Evolutionary conservation across 1,139 yeast species (phyloP).

Genomic region (Saccharomyces hybrid): DNA sequence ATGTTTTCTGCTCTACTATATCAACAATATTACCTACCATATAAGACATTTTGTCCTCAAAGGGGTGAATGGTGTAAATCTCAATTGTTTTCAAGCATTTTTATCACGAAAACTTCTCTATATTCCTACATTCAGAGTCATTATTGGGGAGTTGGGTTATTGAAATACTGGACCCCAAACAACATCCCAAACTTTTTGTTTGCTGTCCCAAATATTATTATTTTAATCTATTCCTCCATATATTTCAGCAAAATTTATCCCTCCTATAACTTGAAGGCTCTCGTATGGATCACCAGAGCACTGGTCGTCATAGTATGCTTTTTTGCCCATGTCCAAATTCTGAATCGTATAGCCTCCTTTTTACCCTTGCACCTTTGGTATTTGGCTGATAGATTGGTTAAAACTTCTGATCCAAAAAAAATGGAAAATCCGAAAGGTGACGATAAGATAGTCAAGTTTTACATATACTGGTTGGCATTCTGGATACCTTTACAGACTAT

Average conservation of each 20-base stretch:
- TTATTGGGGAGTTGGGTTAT: slow-evolving; percentile 82
- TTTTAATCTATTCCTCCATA: slow-evolving; percentile 32
- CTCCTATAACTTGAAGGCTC: slow-evolving; percentile 33
- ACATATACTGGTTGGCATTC: slow-evolving; percentile 40
- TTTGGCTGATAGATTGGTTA: slow-evolving; percentile 38
- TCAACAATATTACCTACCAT: slow-evolving; percentile 47
- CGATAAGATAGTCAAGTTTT: slow-evolving; percentile 24
- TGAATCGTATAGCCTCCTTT: slow-evolving; percentile 71
- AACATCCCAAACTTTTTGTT: slow-evolving; percentile 81
- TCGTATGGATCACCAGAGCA: slow-evolving; percentile 36
- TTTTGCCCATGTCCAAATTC: slow-evolving; percentile 79
- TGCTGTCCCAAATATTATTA: slow-evolving; percentile 56
- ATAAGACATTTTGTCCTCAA: slow-evolving; percentile 55
- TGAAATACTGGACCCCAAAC: slow-evolving; percentile 71
- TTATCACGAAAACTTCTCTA: slow-evolving; percentile 41
- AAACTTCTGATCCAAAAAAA: slow-evolving; percentile 10
- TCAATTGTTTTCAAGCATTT: slow-evolving; percentile 32
- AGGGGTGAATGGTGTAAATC: slow-evolving; percentile 71
- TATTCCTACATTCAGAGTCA: slow-evolving; percentile 67
- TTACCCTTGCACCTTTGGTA: slow-evolving; percentile 74
- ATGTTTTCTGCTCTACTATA: slow-evolving; percentile 42
- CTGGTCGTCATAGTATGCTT: slow-evolving; percentile 47
- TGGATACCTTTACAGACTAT: slow-evolving; percentile 57
- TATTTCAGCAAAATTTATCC: slow-evolving; percentile 29
- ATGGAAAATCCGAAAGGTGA: slow-evolving; percentile 13